Evolutionary conservation across 495 filamentous ascomycete genomes (phyloP), one percentile per base, ranked within the genome.

Genomic region (Xylaria cubensis): DNA sequence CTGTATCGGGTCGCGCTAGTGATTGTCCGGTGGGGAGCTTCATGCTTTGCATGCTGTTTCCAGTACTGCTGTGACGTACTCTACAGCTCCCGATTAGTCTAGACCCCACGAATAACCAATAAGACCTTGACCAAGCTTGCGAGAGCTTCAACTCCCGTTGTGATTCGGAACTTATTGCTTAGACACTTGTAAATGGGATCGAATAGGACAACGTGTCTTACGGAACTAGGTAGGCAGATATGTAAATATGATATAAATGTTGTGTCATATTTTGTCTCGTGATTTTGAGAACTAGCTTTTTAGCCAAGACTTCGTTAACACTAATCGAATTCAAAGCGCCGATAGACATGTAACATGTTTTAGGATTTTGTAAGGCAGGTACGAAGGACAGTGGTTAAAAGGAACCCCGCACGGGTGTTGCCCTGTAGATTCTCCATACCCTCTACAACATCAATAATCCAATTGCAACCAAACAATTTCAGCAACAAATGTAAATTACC

Each of bases 1-100:
- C 61, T 42, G 36, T 46, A 64, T 44, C 39, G 5, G 12, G 1
- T 64, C 21, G 61, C 39, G 34, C 58, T 61, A 61, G 39, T 21
- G 26, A 19, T 24, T 8, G 2, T 24, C 17, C 7, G n/a, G 36
- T 21, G 36, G 61, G 61, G 39, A 64, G n/a, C 61, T 44, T 44
- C 61, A 42, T 44, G n/a, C 39, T 13, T 39, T 34, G 15, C 36
- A 41, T 39, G 59, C 12, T n/a, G 9, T 44, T 44, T 29, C 44
- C 15, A 17, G 61, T n/a, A 29, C 4, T 17, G 21, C 21, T 64
- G 39, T 19, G 21, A 44, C 39, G n/a, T 15, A 64, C 29, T 44
- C 36, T 39, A 44, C 29, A 34, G n/a, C 39, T 64, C 44, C 61
- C 61, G 61, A 64, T 64, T 64, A 39, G 61, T 2, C 59, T 8